A percentile compares a stretch with the other conserved stretches of the same genome.
Evolutionary conservation across 2,329 filamentous ascomycete genomes (phyloP).

Genomic region (Aspergillaceae sp.): DNA sequence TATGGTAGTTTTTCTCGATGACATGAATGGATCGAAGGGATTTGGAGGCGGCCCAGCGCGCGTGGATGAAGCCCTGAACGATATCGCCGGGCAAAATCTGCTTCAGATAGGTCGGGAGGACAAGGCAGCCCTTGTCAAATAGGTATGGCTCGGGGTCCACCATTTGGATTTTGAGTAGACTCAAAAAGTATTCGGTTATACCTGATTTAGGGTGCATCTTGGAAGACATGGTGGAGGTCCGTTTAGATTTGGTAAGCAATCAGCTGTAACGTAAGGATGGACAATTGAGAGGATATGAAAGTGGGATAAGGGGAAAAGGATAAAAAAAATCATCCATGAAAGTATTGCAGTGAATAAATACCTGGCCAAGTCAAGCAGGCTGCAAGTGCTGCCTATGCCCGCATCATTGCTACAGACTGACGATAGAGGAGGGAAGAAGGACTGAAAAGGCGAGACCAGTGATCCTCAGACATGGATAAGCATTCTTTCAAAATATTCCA

Average conservation of each 20-base stretch:
- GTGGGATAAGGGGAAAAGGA: too few species aligned
- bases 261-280: too few species aligned
- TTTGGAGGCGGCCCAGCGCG: constrained; percentile 8
- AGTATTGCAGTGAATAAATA: neutral
- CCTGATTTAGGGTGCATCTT: too few species aligned
- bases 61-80: constrained; percentile 5
- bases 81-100: constrained; percentile 3
- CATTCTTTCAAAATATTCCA: too few species aligned
- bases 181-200: neutral
- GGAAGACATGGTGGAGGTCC: too few species aligned
- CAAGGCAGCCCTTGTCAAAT: constrained; percentile 9
- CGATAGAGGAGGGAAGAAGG: too few species aligned
- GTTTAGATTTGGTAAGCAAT: too few species aligned
- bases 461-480: too few species aligned
- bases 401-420: neutral
- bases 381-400: neutral
- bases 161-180: constrained; percentile 1
- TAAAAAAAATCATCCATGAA: neutral
- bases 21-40: constrained; percentile 9
- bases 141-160: constrained; percentile 5
- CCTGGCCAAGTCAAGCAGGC: neutral
- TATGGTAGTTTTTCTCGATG: constrained; percentile 9
- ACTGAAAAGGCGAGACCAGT: too few species aligned
- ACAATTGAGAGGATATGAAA: neutral
- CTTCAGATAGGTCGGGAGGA: constrained; percentile 9